Conservation (phyloP, 371 early-diverging fungal genomes). For the Rhizomucor miehei region DNA sequence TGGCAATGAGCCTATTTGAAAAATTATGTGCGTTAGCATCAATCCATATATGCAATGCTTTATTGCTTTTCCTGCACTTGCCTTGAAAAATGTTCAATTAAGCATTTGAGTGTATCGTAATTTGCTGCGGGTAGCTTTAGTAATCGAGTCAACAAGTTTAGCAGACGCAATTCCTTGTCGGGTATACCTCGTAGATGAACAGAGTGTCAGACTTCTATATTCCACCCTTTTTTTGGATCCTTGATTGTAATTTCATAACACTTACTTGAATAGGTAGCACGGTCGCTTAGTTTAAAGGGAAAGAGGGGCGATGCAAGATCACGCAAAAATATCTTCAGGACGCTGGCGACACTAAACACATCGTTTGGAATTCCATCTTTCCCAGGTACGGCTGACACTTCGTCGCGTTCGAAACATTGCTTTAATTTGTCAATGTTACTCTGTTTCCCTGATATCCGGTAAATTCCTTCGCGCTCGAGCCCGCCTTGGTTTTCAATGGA, state of each 20-base stretch:
- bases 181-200: neutral
- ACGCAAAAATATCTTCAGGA: constrained; percentile 65
- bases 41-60: too few relatives aligned
- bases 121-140: constrained; percentile 52
- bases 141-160: constrained; percentile 49
- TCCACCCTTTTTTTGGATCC: neutral
- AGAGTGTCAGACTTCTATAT: neutral
- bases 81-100: constrained; percentile 54
- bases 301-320: constrained; percentile 67
- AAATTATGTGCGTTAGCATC: neutral
- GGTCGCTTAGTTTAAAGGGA: constrained; percentile 55
- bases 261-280: constrained; percentile 55
- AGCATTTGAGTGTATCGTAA: constrained; percentile 52
- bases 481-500: constrained; percentile 64
- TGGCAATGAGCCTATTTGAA: constrained; percentile 21
- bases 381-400: constrained; percentile 50
- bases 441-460: constrained; percentile 65
- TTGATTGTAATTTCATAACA: neutral
- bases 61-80: constrained; percentile 14
- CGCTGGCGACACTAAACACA: constrained; percentile 53
- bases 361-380: constrained; percentile 53
- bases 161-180: constrained; percentile 45
- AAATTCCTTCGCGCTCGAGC: constrained; percentile 65
- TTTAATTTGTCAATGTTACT: constrained; percentile 57
- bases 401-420: constrained; percentile 55